Evolutionary conservation across 2,329 filamentous ascomycete species (phyloP), one percentile per base, ranked within the genome.

Genomic region (Diaporthe capsici): DNA sequence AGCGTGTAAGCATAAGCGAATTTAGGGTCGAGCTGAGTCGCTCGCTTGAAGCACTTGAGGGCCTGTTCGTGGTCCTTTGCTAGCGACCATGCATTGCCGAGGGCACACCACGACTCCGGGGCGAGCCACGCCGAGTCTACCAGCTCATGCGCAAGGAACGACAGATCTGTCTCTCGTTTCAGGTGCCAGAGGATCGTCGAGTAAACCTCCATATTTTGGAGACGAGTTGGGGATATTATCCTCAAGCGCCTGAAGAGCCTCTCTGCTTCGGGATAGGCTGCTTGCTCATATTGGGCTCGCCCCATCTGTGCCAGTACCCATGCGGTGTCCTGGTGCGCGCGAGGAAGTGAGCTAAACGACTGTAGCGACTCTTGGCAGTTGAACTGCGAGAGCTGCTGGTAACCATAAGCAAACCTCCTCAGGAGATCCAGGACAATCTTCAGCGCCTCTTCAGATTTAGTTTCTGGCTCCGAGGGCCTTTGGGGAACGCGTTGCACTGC

Each of bases 111-210:
- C 5, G 97, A 95, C 84, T 99, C 94, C 2, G 97, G 96, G 0
- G 96, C 96, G 78, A 97, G 89, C 86, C 96, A 97, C 76, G 95
- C 94, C 22, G 94, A 88, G 78, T 98, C 96, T 71, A 98, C 90
- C 55, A 98, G 88, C 80, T 97, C 95, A 81, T 98, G 96, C 0
- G 96, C 95, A 39, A 99, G 88, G 84, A 97, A 98, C 0, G 96
- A 96, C 31, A 99, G 88, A 77, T 98, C 95, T 0, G 95, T 94
- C 81, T 98, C 96, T 78, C 94, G 93, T 84, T 98, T 98, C 77
- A 98, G 87, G 83, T 98, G 96, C 97, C 97, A 99, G n/a, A 99
- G 89, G n/a, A 98, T 93, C 0, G 97, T 99, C 20, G 96, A 98
- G 85, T 98, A 99, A 49, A 98, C 93, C 82, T 99, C 97, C 96